Evolutionary conservation across 768 basidiomycete genomes (phyloP).

Genomic region (Rossbeevera mucosa): DNA sequence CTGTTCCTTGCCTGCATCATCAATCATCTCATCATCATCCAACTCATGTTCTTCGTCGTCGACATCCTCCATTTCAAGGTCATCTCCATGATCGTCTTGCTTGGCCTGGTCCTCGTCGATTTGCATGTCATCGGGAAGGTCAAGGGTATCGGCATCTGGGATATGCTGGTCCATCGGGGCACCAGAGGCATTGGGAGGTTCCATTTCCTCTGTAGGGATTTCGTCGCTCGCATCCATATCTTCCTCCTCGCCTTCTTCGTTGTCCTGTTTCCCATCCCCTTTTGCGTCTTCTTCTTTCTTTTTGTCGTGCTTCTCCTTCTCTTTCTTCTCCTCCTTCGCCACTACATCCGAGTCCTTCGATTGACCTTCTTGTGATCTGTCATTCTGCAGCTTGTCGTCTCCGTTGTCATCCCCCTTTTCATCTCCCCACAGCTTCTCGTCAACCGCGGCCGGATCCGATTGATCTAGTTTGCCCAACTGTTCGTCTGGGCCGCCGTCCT

Average conservation of each 20-base stretch:
- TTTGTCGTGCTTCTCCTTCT: conserved; percentile 30
- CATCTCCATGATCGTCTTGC: conserved; percentile 24
- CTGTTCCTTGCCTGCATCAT: conserved; percentile 10
- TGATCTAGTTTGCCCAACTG: conserved; percentile 78
- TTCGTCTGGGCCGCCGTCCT: conserved; percentile 65
- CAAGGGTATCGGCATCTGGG: conserved; percentile 75
- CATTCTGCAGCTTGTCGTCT: conserved; percentile 54
- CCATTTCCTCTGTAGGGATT: conserved; percentile 42
- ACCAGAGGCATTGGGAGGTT: conserved; percentile 48
- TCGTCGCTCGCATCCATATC: conserved; percentile 10
- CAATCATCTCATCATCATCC: conserved; percentile 29
- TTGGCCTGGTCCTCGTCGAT: conserved; percentile 39
- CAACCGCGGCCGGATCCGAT: conserved; percentile 76
- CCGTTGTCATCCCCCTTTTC: conserved; percentile 56
- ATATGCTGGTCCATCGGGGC: conserved; percentile 72
- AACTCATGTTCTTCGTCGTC: conserved; percentile 26
- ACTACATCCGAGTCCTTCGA: conserved; percentile 60
- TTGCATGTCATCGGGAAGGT: conserved; percentile 86
- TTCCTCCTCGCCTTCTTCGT: conserved; percentile 28
- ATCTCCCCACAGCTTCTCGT: conserved; percentile 97
- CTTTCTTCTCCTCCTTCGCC: conserved; percentile 65
- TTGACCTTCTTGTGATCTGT: conserved; percentile 48
- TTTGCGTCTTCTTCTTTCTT: conserved; percentile 29
- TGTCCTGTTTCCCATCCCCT: conserved; percentile 27
- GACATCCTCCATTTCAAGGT: conserved; percentile 34